phyloP scores from a whole-genome alignment of 441 rosid genomes.

The Euphorbia celastroides region DNA sequence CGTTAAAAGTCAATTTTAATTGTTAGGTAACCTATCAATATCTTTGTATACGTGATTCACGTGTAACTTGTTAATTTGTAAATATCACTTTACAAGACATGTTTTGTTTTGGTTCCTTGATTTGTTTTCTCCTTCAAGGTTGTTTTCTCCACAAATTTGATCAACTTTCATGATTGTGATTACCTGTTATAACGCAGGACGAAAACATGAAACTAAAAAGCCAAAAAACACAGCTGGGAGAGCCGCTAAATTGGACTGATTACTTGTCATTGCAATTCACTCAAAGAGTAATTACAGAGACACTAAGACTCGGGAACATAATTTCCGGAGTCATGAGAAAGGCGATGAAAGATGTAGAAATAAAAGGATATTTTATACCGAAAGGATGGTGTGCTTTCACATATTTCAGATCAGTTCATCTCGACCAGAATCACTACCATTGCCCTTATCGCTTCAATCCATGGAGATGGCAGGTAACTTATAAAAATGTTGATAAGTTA shows the following conservation, averaged over 20 bases:
- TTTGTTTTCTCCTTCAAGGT: not conserved
- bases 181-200: constrained; percentile 63
- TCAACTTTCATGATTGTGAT: not conserved
- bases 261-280: constrained; percentile 79
- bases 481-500: too few relatives aligned
- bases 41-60: constrained; percentile 12
- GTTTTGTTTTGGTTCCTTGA: not conserved
- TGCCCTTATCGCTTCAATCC: constrained; percentile 84
- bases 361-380: constrained; percentile 82
- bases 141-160: not conserved
- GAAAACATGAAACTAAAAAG: constrained; percentile 79
- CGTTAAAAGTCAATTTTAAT: constrained; percentile 11
- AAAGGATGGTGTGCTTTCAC: constrained; percentile 90
- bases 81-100: constrained; percentile 8
- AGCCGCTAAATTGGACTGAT: constrained; percentile 70
- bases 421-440: constrained; percentile 71
- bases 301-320: constrained; percentile 83
- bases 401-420: constrained; percentile 89
- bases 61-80: constrained; percentile 21
- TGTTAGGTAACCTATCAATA: constrained; percentile 16
- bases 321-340: constrained; percentile 88
- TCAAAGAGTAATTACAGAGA: constrained; percentile 76
- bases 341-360: constrained; percentile 72
- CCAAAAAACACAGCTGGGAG: constrained; percentile 48
- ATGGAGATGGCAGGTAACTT: constrained; percentile 95